Conservation (phyloP, 805 yeast genomes). For the Naumovozyma baii region DNA sequence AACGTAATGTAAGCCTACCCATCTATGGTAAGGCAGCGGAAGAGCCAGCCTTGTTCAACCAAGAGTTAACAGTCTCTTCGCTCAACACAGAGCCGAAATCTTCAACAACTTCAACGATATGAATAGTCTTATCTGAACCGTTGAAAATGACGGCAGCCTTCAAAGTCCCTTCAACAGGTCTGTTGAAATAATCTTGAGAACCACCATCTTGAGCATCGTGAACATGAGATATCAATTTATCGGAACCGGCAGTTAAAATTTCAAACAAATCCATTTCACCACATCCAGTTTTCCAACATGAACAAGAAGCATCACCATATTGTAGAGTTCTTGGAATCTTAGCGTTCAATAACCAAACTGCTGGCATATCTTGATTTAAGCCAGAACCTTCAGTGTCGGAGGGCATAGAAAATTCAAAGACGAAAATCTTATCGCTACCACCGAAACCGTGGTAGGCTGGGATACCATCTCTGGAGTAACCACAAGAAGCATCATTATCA, state of each 20-base stretch:
- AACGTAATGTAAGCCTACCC: no score
- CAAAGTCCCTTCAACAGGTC: conserved; percentile 71
- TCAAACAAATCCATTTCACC: conserved; percentile 97
- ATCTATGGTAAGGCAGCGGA: conserved; percentile 27
- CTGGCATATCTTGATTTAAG: conserved; percentile 89
- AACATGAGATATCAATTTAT: conserved; percentile 66
- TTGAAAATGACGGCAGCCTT: conserved; percentile 87
- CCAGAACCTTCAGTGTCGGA: conserved; percentile 41
- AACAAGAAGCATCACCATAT: conserved; percentile 76
- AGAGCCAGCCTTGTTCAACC: conserved; percentile 50
- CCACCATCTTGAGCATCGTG: conserved; percentile 85
- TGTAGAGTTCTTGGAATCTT: conserved; percentile 94
- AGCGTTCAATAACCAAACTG: conserved; percentile 91
- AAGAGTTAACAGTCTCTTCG: conserved; percentile 45
- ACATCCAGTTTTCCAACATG: conserved; percentile 96
- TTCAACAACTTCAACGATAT: conserved; percentile 53
- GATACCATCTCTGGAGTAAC: conserved; percentile 72
- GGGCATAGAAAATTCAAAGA: conserved; percentile 94
- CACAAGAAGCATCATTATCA: conserved; percentile 46
- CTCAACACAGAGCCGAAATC: conserved; percentile 47
- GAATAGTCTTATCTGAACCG: conserved; percentile 36
- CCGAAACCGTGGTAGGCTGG: conserved; percentile 94
- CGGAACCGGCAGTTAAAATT: conserved; percentile 66
- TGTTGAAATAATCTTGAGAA: conserved; percentile 71
- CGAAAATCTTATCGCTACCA: conserved; percentile 76